phyloP scores from a whole-genome alignment of 2,329 filamentous ascomycete species.

The Ophiocordyceps robertsii region DNA sequence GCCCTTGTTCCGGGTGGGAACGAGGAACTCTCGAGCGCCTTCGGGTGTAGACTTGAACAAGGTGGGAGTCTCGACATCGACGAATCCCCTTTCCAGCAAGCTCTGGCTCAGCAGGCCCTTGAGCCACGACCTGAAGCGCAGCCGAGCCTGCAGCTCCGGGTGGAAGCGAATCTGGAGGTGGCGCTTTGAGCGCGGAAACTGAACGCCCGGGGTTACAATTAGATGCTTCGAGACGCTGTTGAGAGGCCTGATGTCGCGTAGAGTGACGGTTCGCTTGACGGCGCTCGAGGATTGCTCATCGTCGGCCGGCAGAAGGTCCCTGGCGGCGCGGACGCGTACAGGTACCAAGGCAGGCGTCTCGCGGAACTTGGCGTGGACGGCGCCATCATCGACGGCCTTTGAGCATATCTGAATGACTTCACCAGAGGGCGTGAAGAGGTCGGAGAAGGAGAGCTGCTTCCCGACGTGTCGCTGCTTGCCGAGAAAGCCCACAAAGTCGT shows the following conservation, averaged over 20 bases:
- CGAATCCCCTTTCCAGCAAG: constrained; percentile 46
- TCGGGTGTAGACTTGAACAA: constrained; percentile 97
- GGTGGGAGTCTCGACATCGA: constrained; percentile 81
- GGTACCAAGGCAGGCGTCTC: constrained; percentile 36
- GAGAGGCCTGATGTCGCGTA: constrained; percentile 39
- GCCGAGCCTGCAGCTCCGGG: constrained; percentile 47
- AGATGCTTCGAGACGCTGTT: constrained; percentile 43
- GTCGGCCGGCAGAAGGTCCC: constrained; percentile 11
- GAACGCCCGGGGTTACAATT: constrained; percentile 59
- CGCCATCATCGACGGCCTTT: constrained; percentile 21
- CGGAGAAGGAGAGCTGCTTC: constrained; percentile 58
- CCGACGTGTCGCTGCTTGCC: constrained; percentile 54
- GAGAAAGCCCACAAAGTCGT: constrained; percentile 46
- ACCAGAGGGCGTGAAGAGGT: constrained; percentile 26
- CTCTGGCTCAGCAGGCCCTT: constrained; percentile 36
- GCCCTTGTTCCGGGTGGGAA: constrained; percentile 67
- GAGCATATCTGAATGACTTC: constrained; percentile 31
- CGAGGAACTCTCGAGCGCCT: constrained; percentile 86
- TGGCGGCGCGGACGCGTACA: constrained; percentile 32
- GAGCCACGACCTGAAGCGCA: constrained; percentile 55
- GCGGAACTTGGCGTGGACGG: constrained; percentile 27
- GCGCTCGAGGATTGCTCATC: constrained; percentile 9
- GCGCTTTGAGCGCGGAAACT: constrained; percentile 61
- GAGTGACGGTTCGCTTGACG: constrained; percentile 40
- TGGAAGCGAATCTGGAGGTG: constrained; percentile 80